A percentile compares a stretch with the other conserved stretches of the same genome.
phyloP scores from a whole-genome alignment of 768 basidiomycete species.

The Pleurotus tuber-regium region DNA sequence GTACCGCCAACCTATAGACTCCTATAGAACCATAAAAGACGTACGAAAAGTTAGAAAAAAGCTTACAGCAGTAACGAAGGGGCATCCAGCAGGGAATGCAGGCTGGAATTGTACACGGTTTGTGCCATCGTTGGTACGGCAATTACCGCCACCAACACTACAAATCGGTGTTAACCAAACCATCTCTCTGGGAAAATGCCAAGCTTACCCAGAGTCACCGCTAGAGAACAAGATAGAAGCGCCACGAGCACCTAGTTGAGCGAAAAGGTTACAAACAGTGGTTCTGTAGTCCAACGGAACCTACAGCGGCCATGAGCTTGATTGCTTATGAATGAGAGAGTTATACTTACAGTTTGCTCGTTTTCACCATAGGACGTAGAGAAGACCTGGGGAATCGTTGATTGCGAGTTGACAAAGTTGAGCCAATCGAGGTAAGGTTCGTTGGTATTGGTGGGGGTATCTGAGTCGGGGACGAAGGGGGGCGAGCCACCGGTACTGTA shows the following conservation, averaged over 20 bases:
- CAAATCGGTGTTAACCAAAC: constrained; percentile 38
- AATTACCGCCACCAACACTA: constrained; percentile 54
- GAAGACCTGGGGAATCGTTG: constrained; percentile 42
- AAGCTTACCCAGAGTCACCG: constrained; percentile 44
- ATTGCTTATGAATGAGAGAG: constrained; percentile 11
- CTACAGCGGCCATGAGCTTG: neutral
- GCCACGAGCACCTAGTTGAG: constrained; percentile 49
- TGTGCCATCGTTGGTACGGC: constrained; percentile 45
- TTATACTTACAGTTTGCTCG: constrained; percentile 44
- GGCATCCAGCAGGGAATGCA: constrained; percentile 40
- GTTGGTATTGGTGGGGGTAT: constrained; percentile 37
- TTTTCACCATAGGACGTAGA: constrained; percentile 55
- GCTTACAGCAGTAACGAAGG: constrained; percentile 14
- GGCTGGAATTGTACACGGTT: constrained; percentile 40
- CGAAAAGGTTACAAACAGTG: constrained; percentile 46
- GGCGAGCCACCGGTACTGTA: constrained; percentile 45
- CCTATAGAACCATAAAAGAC: neutral
- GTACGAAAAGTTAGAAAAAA: neutral
- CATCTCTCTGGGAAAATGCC: constrained; percentile 21
- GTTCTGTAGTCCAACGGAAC: constrained; percentile 47
- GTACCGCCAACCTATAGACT: constrained; percentile 13
- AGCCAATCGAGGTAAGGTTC: constrained; percentile 50
- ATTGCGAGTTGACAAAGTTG: constrained; percentile 38
- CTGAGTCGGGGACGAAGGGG: constrained; percentile 40
- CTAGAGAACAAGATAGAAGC: constrained; percentile 46